Conservation (phyloP, 345 rosid genomes). For the Eucalyptus cloeziana region DNA sequence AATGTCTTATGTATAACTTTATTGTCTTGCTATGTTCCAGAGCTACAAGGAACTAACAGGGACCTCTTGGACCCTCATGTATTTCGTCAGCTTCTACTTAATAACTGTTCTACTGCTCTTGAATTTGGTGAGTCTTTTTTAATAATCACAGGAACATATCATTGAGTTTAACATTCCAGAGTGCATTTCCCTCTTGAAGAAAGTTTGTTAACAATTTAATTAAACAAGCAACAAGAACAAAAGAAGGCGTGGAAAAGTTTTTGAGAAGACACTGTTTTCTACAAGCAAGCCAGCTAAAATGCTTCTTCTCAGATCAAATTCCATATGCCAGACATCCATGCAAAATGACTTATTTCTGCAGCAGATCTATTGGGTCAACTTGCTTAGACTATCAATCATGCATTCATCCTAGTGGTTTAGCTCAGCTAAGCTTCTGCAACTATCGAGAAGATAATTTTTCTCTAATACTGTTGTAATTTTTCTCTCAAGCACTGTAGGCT, state of each 20-base stretch:
- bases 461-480: not conserved
- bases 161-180: not conserved
- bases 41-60: slow-evolving; percentile 80
- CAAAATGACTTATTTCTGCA: not conserved
- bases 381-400: not conserved
- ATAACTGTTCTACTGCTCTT: slow-evolving; percentile 67
- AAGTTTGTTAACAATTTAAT: not conserved
- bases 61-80: slow-evolving; percentile 64
- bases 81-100: slow-evolving; percentile 91
- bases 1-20: not conserved
- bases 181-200: not conserved
- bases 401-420: not conserved
- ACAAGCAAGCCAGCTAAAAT: not conserved
- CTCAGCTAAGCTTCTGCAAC: not conserved
- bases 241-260: not conserved
- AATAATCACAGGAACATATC: not conserved
- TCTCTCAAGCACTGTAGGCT: not conserved
- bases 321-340: not conserved
- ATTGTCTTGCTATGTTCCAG: slow-evolving; percentile 18
- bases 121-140: slow-evolving; percentile 63
- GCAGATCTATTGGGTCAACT: not conserved
- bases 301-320: not conserved
- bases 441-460: not conserved
- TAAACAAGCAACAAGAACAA: not conserved
- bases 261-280: not conserved